Evolutionary conservation across 179 eudicot species (phyloP).

Genomic region (Patellifolia procumbens): DNA sequence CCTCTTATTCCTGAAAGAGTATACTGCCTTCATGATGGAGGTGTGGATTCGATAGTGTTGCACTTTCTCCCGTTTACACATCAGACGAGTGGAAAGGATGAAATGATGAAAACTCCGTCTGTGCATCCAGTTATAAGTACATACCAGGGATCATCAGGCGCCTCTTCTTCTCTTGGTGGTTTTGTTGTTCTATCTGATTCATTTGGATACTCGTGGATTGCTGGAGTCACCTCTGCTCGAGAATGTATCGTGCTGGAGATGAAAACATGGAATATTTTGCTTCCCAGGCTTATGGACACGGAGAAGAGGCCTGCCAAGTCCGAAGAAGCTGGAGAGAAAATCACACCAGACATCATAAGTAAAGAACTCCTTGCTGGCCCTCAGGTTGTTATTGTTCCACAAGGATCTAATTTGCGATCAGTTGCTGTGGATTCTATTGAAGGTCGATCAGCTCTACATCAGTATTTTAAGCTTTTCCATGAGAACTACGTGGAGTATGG

Average conservation of each 20-base stretch:
- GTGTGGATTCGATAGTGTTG: conserved; percentile 78
- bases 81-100: conserved; percentile 63
- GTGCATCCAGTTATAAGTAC: conserved; percentile 76
- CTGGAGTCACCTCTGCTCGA: conserved; percentile 63
- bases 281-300: conserved; percentile 48
- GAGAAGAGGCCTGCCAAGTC: conserved; percentile 34
- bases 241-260: conserved; percentile 82
- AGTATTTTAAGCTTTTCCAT: conserved; percentile 89
- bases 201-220: conserved; percentile 89
- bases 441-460: conserved; percentile 88
- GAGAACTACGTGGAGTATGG: conserved; percentile 96
- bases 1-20: conserved; percentile 84
- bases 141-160: conserved; percentile 46
- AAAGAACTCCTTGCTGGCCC: conserved; percentile 91
- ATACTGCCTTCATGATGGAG: conserved; percentile 77
- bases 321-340: conserved; percentile 46
- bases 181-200: conserved; percentile 81
- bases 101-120: conserved; percentile 67
- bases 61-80: conserved; percentile 94
- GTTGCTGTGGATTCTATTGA: conserved; percentile 87
- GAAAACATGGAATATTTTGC: conserved; percentile 73
- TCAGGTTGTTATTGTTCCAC: conserved; percentile 69
- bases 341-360: conserved; percentile 63
- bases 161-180: conserved; percentile 59
- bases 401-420: conserved; percentile 56